phyloP scores from a whole-genome alignment of 208 protist genomes.

The Trypanosoma congolense region DNA sequence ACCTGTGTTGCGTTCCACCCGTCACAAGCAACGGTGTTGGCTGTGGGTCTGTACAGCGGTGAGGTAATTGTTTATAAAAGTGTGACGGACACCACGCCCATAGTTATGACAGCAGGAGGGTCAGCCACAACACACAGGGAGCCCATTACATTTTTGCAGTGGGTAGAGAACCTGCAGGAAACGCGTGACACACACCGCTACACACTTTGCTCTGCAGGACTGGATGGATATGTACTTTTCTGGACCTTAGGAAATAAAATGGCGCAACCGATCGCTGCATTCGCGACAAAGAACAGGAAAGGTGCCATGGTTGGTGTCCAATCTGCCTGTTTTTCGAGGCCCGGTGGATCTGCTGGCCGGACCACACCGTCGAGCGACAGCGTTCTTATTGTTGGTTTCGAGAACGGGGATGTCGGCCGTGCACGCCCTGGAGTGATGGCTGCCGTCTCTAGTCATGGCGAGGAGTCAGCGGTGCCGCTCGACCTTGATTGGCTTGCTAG shows the following conservation, averaged over 20 bases:
- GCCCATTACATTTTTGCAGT: conserved; percentile 73
- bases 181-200: conserved; percentile 48
- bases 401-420: conserved; percentile 85
- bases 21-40: conserved; percentile 56
- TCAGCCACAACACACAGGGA: conserved; percentile 50
- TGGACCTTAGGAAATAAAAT: conserved; percentile 77
- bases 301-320: conserved; percentile 55
- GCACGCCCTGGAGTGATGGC: conserved; percentile 36
- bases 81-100: conserved; percentile 44
- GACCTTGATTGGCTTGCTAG: conserved; percentile 70
- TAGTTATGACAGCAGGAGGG: conserved; percentile 28
- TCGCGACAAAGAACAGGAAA: conserved; percentile 49
- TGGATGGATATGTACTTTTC: conserved; percentile 72
- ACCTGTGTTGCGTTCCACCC: conserved; percentile 88
- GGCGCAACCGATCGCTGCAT: conserved; percentile 44
- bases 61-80: conserved; percentile 72
- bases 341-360: conserved; percentile 9
- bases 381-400: conserved; percentile 68
- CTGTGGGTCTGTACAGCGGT: conserved; percentile 87
- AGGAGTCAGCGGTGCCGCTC: conserved; percentile 27
- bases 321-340: conserved; percentile 38
- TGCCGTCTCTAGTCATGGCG: conserved; percentile 2
- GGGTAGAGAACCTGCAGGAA: conserved; percentile 68
- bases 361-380: conserved; percentile 47
- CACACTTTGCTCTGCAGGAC: conserved; percentile 61